These are phyloP conservation scores for Phialocephala subalpina DNA, from an alignment of 2,329 filamentous ascomycete species.

Conservation along the genomic window DNA sequence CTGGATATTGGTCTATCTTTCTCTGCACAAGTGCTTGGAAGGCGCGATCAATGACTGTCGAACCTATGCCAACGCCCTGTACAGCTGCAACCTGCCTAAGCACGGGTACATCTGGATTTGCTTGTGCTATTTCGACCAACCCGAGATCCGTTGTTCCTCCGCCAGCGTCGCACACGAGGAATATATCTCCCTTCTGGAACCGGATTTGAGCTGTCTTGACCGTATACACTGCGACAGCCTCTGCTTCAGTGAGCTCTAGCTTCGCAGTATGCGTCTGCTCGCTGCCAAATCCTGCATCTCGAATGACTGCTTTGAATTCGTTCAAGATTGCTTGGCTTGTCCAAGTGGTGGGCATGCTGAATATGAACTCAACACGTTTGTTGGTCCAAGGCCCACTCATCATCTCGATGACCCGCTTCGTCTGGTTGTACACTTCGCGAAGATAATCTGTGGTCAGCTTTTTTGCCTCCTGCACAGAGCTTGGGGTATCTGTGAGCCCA, in stretches of 20 bases:
- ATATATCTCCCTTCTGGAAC: conserved; percentile 50
- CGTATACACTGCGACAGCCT: conserved; percentile 56
- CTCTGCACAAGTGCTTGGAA: conserved; percentile 7
- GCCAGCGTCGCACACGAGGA: conserved; percentile 54
- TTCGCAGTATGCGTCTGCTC: conserved; percentile 49
- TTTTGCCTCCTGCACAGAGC: conserved; percentile 52
- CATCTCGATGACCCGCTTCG: conserved; percentile 53
- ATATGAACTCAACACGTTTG: conserved; percentile 60
- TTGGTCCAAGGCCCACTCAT: conserved; percentile 51
- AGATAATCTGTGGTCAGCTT: conserved; percentile 59
- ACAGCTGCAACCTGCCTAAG: conserved; percentile 49
- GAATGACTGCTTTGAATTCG: conserved; percentile 56
- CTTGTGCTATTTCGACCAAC: conserved; percentile 51
- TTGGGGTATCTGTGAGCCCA: conserved; percentile 53
- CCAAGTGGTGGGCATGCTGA: conserved; percentile 67
- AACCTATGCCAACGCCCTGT: conserved; percentile 54
- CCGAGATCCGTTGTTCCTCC: conserved; percentile 57
- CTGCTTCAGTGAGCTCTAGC: conserved; percentile 57
- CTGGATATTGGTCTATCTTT: conserved; percentile 6
- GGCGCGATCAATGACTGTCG: conserved; percentile 52
- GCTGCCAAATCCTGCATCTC: conserved; percentile 56
- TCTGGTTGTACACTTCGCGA: conserved; percentile 55
- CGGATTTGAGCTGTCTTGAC: conserved; percentile 51
- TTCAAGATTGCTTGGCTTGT: conserved; percentile 57
- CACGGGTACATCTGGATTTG: conserved; percentile 37